Conservation (phyloP, 2,329 filamentous ascomycete genomes). For the Alternaria arbusti region DNA sequence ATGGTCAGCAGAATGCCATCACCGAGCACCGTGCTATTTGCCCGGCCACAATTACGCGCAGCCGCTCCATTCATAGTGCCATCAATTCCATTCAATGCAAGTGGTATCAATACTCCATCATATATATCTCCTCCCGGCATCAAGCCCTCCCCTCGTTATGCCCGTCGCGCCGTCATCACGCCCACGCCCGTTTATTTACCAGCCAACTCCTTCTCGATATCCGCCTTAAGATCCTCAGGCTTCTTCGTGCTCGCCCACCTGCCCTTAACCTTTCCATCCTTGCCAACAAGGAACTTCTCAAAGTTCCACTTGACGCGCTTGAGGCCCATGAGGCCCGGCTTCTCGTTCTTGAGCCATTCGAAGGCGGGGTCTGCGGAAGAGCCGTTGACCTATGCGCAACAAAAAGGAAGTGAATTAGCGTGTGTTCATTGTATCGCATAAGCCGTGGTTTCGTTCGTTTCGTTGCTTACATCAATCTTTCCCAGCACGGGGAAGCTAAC, state of each 20-base stretch:
- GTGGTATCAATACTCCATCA: constrained; percentile 3
- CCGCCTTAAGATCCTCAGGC: constrained; percentile 78
- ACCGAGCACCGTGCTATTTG: background rate
- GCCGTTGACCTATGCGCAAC: constrained; percentile 66
- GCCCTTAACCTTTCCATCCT: constrained; percentile 82
- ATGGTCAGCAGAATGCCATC: background rate
- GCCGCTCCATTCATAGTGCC: background rate
- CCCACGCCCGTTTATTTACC: background rate
- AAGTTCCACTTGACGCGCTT: constrained; percentile 99
- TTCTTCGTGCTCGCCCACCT: constrained; percentile 89
- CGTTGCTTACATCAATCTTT: constrained; percentile 78
- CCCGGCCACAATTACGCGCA: background rate
- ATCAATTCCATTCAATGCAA: constrained; percentile 2
- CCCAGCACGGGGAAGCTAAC: constrained; percentile 89
- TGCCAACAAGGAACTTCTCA: constrained; percentile 93
- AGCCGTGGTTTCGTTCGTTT: background rate
- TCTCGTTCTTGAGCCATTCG: constrained; percentile 73
- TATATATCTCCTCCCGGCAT: background rate
- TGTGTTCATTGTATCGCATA: background rate
- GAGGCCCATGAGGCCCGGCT: constrained; percentile 84
- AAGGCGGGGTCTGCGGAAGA: constrained; percentile 78
- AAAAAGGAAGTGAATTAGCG: background rate
- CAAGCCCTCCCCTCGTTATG: too few species aligned
- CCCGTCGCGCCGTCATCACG: background rate
- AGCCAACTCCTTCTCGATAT: constrained; percentile 74